Evolutionary conservation across 805 yeast species (phyloP), one percentile per base, ranked within the genome.

Genomic region (Ogataea kodamae): DNA sequence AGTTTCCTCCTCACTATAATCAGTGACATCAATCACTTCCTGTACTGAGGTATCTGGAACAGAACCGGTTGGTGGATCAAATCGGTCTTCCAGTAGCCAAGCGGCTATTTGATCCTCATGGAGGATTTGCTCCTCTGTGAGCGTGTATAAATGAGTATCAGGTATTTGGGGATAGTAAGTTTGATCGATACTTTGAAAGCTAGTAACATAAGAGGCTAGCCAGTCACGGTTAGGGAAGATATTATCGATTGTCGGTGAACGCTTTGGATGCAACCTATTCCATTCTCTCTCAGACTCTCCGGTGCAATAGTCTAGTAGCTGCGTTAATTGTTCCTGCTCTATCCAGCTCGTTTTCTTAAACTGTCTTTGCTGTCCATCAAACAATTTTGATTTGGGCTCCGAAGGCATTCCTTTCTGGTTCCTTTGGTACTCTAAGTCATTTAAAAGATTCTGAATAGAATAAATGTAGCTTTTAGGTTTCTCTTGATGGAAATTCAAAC

Each of bases 371-470:
- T 30, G 42, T 6, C 43, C 47, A 18, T 55, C 59, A 31, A 55
- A 62, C 19, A 42, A 48, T 27, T 17, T 55, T 19, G 14, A 54
- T 35, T 11, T 42, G 4, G 56, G 37, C 32, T 63, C 65, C 0
- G 49, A 39, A 0, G 48, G 45, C 21, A 72, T 44, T 6, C 67
- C 65, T 28, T 67, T 54, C 3, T 55, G 24, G n/a, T 59, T 57
- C 33, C 85, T 61, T 38, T 78, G 79, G 39, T 49, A 68, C 17
- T 51, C 55, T 6, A 78, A 68, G 46, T 85, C 94, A 18, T 68
- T 67, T 58, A 81, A 68, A 9, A 87, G 62, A 23, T 70, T 73
- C 30, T 64, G 67, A 5, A 88, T 78, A 0, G 77, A 64, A 9
- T 63, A 50, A 25, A 69, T 55, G 16, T 61, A 65, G 13, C 50